Conservation (phyloP, 1,284 basidiomycete species). For the Salmacisia buchloeana region DNA sequence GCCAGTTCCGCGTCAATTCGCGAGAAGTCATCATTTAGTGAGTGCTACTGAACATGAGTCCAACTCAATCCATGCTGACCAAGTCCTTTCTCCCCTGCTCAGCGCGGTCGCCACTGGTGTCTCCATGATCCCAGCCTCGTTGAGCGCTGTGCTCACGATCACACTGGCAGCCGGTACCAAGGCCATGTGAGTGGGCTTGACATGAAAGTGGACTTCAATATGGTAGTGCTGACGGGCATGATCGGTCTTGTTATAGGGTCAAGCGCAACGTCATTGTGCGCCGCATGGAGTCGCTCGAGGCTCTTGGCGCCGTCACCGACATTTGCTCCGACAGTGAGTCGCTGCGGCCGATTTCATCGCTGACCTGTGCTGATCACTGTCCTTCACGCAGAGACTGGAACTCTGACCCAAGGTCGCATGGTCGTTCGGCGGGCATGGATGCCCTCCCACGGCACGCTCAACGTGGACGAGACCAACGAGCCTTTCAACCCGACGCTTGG, state of each 20-base stretch:
- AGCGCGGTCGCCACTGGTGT: conserved; percentile 56
- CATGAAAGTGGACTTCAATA: not conserved
- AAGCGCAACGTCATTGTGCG: conserved; percentile 58
- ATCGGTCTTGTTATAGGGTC: not conserved
- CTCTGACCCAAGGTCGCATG: conserved; percentile 49
- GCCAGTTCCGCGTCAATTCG: conserved; percentile 32
- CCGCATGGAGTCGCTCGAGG: conserved; percentile 50
- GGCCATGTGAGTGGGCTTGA: conserved; percentile 54
- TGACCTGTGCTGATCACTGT: conserved; percentile 48
- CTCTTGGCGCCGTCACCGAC: conserved; percentile 46
- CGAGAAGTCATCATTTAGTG: conserved; percentile 49
- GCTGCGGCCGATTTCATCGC: not conserved
- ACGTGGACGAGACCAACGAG: conserved; percentile 44
- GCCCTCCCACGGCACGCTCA: conserved; percentile 39
- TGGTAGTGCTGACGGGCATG: not conserved
- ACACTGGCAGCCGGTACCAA: conserved; percentile 57
- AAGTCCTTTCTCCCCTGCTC: conserved; percentile 14
- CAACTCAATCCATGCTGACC: not conserved
- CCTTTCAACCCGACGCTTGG: conserved; percentile 46
- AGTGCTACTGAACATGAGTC: conserved; percentile 3
- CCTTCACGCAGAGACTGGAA: conserved; percentile 54
- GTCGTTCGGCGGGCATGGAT: conserved; percentile 46
- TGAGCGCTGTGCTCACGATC: conserved; percentile 49
- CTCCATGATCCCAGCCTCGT: conserved; percentile 57
- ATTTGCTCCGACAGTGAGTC: conserved; percentile 44